These are phyloP conservation scores for Pythium dissimile DNA, from an alignment of 352 stramenopile species.

Conservation along the genomic window DNA sequence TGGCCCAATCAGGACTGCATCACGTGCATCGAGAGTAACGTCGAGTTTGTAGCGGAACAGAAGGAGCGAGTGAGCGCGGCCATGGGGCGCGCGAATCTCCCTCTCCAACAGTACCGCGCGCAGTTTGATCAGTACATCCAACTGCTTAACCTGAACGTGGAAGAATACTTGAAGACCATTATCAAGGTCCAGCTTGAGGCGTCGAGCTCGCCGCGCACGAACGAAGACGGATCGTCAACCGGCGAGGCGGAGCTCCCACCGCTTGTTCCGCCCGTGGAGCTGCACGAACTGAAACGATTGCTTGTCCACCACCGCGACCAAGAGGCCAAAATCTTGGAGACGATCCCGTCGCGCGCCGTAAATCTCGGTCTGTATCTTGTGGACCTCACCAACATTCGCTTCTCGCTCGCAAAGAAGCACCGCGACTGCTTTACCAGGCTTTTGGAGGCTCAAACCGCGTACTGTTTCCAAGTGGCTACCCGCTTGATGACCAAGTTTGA, in stretches of 20 bases:
- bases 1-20: constrained; percentile 93
- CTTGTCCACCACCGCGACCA: constrained; percentile 61
- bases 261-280: constrained; percentile 56
- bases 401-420: constrained; percentile 73
- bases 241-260: constrained; percentile 43
- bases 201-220: constrained; percentile 21
- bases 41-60: constrained; percentile 54
- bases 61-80: constrained; percentile 45
- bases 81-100: constrained; percentile 40
- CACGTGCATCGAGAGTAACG: constrained; percentile 63
- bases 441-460: constrained; percentile 61
- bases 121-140: constrained; percentile 85
- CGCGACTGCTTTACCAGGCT: constrained; percentile 70
- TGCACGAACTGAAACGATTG: constrained; percentile 69
- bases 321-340: constrained; percentile 66
- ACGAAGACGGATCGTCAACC: constrained; percentile 25
- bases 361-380: constrained; percentile 80
- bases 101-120: constrained; percentile 71
- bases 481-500: constrained; percentile 83
- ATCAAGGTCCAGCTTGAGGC: constrained; percentile 38
- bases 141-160: constrained; percentile 90
- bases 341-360: constrained; percentile 55
- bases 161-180: constrained; percentile 72
- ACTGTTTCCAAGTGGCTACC: constrained; percentile 61
- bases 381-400: constrained; percentile 77